Percentiles rank a stretch among this genome's conserved stretches.
Conservation (phyloP, 2,329 filamentous ascomycete genomes). For the Colletotrichum eleusines region DNA sequence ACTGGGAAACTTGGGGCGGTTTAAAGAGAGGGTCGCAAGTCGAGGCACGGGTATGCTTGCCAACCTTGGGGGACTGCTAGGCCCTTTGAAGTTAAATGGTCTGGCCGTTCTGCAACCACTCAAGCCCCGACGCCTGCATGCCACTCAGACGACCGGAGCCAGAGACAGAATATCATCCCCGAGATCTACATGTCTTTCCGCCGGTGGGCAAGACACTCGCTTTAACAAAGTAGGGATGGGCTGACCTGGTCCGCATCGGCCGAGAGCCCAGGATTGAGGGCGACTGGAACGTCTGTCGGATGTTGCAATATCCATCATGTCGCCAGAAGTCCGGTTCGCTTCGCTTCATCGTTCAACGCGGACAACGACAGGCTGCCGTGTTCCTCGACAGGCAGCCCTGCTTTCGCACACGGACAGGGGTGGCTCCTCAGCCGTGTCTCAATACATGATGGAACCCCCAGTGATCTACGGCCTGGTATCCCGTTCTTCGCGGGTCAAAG, state of each 20-base stretch:
- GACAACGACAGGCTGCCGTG: neutral
- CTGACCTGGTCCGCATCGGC: neutral
- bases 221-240: slow-evolving; percentile 17
- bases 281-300: neutral
- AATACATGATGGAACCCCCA: slow-evolving; percentile 18
- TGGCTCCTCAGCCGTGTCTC: slow-evolving; percentile 35
- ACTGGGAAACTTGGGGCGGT: slow-evolving; percentile 29
- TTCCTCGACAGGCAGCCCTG: slow-evolving; percentile 19
- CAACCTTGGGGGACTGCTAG: neutral
- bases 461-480: slow-evolving; percentile 19
- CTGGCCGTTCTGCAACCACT: neutral
- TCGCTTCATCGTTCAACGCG: slow-evolving; percentile 1
- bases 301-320: neutral
- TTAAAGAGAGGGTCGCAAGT: slow-evolving; percentile 22
- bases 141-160: neutral
- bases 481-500: slow-evolving; percentile 23
- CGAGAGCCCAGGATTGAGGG: neutral
- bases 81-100: neutral
- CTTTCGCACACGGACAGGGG: slow-evolving; percentile 15
- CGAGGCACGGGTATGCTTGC: slow-evolving; percentile 25
- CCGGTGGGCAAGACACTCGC: slow-evolving; percentile 12
- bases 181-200: slow-evolving; percentile 32
- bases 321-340: neutral
- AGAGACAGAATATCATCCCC: slow-evolving; percentile 14
- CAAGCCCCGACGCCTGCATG: neutral